These are phyloP conservation scores for Naganishia friedmannii DNA, from an alignment of 768 basidiomycete genomes.

Conservation along the genomic window DNA sequence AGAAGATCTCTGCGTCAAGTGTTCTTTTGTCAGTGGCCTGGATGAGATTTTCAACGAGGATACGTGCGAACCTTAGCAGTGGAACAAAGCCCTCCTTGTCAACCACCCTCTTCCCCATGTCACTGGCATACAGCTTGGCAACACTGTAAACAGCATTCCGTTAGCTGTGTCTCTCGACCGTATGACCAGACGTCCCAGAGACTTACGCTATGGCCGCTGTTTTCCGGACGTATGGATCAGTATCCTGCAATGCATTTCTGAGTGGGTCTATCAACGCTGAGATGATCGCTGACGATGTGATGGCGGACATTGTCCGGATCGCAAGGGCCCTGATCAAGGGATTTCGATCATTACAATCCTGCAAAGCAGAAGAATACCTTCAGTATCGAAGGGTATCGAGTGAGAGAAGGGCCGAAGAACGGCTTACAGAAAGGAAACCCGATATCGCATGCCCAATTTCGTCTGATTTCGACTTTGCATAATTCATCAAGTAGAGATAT, in stretches of 20 bases:
- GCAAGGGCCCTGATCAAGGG: slow-evolving; percentile 94
- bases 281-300: slow-evolving; percentile 79
- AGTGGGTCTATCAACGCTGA: slow-evolving; percentile 84
- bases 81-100: slow-evolving; percentile 89
- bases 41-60: neutral
- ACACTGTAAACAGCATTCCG: slow-evolving; percentile 60
- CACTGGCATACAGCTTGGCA: slow-evolving; percentile 87
- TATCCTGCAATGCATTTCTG: slow-evolving; percentile 85
- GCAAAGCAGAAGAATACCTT: neutral
- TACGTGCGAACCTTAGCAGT: slow-evolving; percentile 61
- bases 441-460: slow-evolving; percentile 88
- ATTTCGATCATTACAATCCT: slow-evolving; percentile 96
- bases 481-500: slow-evolving; percentile 94
- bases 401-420: slow-evolving; percentile 3
- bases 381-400: neutral
- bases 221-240: slow-evolving; percentile 96
- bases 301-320: slow-evolving; percentile 98
- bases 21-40: neutral
- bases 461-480: slow-evolving; percentile 88
- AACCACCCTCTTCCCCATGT: slow-evolving; percentile 66
- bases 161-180: neutral
- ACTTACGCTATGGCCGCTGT: slow-evolving; percentile 75
- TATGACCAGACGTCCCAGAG: neutral
- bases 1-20: slow-evolving; percentile 64
- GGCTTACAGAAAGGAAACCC: slow-evolving; percentile 75